Conservation (phyloP, 345 rosid genomes). For the Raphanus raphanistrum region DNA sequence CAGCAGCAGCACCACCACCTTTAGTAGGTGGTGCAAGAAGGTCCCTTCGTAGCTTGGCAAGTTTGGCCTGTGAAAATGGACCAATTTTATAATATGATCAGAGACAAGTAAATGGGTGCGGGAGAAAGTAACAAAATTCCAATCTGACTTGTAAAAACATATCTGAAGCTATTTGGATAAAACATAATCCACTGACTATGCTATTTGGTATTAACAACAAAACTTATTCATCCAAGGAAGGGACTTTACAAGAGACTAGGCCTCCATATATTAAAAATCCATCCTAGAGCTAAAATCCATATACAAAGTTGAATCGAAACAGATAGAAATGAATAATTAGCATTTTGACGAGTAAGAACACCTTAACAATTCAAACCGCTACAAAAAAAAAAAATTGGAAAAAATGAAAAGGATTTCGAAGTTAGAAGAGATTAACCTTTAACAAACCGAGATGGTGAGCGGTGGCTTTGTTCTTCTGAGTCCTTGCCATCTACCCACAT, state of each 20-base stretch:
- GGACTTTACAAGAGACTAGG: background rate
- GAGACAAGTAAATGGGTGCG: background rate
- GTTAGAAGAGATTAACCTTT: conserved; percentile 54
- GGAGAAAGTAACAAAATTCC: background rate
- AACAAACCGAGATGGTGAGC: conserved; percentile 92
- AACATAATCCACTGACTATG: background rate
- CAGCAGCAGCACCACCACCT: conserved; percentile 86
- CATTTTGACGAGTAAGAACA: background rate
- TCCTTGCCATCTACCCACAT: conserved; percentile 79
- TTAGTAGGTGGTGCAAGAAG: conserved; percentile 86
- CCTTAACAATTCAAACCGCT: conserved; percentile 11
- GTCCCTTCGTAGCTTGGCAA: conserved; percentile 91
- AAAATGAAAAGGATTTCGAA: background rate
- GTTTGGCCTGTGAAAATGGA: conserved; percentile 67
- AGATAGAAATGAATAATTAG: background rate
- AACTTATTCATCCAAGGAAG: background rate
- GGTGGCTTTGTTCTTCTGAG: conserved; percentile 98
- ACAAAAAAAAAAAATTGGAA: background rate
- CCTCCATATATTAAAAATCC: background rate
- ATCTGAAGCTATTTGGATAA: too few species aligned
- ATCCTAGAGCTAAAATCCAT: background rate
- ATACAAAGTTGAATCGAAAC: background rate
- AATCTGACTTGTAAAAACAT: background rate
- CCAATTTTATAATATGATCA: background rate
- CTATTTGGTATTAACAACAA: background rate